Base-by-base conservation (phyloP, 2,329 filamentous ascomycete genomes). In the Lachnum nothofagi region DNA sequence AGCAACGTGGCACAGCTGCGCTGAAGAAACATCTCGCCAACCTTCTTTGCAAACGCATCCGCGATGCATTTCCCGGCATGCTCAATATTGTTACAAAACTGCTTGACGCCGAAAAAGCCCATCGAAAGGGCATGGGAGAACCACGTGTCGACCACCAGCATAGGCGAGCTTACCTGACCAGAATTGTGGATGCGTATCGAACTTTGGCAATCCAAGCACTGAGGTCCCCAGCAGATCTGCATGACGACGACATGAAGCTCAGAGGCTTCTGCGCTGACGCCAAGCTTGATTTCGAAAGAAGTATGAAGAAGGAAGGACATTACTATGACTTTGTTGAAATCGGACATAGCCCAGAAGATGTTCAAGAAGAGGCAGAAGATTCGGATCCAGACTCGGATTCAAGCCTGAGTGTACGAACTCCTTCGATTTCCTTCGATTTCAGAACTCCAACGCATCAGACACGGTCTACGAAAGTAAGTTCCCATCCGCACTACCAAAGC, bases 11-110 rank as follows among this genome's bases (percentile, higher is more conserved):
- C 0, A 65, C 65, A 4, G 17, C 41, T 0, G 62, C 60, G 22
- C 55, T 69, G 5, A 65, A 65, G 24, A 53, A 48, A 2, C 60
- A 65, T 20, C 60, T 70, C 0, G 62, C 61, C 1, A 54, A 39
- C 2, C 48, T 69, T 7, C 55, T 70, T 7, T 65, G 53, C 41
- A 37, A 23, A 5, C 48, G 49, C 7, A 63, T 63, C 19, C 52
- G 54, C 8, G 42, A 53, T 17, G 56, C 51, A 20, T 61, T 61
- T 37, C 59, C 60, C 8, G 42, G 27, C 2, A 56, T 70, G 12
- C 56, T 62, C 20, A 44, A 35, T 0, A 58, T 51, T 0, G 59
- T 70, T 5, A 45, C 40, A 3, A 27, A 39, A 1, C 57, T 59
- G 0, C 55, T 69, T 0, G 22, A 37, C 0, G 46, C 53, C 2